A percentile compares a stretch with the other conserved stretches of the same genome.
Conservation (phyloP, 2,329 filamentous ascomycete genomes). For the Ophioceras dolichostomum region DNA sequence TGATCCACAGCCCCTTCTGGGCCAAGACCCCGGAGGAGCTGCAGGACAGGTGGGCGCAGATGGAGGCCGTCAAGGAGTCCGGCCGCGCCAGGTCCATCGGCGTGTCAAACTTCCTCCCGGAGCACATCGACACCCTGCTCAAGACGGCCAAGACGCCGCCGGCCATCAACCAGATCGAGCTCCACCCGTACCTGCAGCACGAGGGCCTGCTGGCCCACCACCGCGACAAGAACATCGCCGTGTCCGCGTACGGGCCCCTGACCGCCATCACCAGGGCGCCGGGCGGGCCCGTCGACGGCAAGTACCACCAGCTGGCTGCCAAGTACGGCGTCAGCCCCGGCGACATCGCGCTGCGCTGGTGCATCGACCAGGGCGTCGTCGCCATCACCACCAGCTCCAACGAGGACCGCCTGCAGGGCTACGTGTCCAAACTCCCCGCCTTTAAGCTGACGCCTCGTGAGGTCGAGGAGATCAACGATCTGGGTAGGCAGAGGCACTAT, state of each 20-base stretch:
- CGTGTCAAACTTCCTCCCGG: slow-evolving; percentile 59
- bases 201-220: slow-evolving; percentile 44
- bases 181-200: slow-evolving; percentile 64
- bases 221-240: slow-evolving; percentile 42
- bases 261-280: slow-evolving; percentile 33
- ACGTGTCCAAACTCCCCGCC: slow-evolving; percentile 31
- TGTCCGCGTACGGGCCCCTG: slow-evolving; percentile 44
- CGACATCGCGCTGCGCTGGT: slow-evolving; percentile 47
- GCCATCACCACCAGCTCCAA: slow-evolving; percentile 48
- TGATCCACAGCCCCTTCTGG: slow-evolving; percentile 47
- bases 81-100: slow-evolving; percentile 60
- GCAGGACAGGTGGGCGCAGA: slow-evolving; percentile 45
- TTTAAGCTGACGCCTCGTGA: slow-evolving; percentile 51
- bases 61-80: slow-evolving; percentile 54
- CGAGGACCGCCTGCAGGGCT: slow-evolving; percentile 43
- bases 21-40: slow-evolving; percentile 35
- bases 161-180: slow-evolving; percentile 71
- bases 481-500: slow-evolving; percentile 48
- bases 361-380: slow-evolving; percentile 45
- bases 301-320: slow-evolving; percentile 35
- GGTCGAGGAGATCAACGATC: slow-evolving; percentile 39
- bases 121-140: slow-evolving; percentile 42
- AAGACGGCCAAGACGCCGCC: slow-evolving; percentile 49
- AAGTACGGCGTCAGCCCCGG: slow-evolving; percentile 47
- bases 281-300: slow-evolving; percentile 38